Conservation (phyloP, 2,329 filamentous ascomycete genomes). For the Colletotrichum lupini region DNA sequence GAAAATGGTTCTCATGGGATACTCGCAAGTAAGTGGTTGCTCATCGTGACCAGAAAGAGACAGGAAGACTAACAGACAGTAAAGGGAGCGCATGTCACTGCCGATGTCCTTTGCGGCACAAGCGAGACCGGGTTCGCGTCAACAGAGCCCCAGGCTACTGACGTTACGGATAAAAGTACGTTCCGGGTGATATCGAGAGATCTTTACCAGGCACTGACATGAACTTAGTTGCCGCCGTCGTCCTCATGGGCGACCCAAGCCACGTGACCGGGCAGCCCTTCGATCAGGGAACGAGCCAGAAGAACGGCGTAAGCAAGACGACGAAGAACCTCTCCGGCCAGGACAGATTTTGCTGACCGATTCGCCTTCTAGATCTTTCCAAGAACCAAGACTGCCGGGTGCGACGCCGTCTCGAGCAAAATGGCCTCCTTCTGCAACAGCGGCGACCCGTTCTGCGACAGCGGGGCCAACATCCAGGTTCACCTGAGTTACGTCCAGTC, state of each 20-base stretch:
- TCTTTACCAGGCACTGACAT: not conserved
- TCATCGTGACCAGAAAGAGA: conserved; percentile 32
- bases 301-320: conserved; percentile 48
- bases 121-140: conserved; percentile 41
- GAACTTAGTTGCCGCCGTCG: conserved; percentile 50
- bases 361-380: conserved; percentile 45
- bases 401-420: conserved; percentile 47
- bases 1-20: conserved; percentile 54
- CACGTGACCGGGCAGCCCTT: conserved; percentile 49
- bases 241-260: conserved; percentile 55
- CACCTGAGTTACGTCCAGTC: conserved; percentile 49
- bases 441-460: conserved; percentile 54
- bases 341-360: not conserved
- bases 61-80: not conserved
- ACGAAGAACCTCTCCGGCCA: accelerated
- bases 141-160: conserved; percentile 39
- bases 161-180: conserved; percentile 45
- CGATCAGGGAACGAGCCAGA: conserved; percentile 48
- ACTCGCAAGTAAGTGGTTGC: conserved; percentile 49
- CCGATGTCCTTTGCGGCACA: conserved; percentile 52
- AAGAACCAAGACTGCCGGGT: conserved; percentile 46
- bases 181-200: not conserved
- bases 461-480: conserved; percentile 41
- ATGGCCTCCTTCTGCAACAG: conserved; percentile 53
- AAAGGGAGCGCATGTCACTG: conserved; percentile 51